Base-by-base conservation (phyloP, 2,329 filamentous ascomycete species). In the Nemania sp. region DNA sequence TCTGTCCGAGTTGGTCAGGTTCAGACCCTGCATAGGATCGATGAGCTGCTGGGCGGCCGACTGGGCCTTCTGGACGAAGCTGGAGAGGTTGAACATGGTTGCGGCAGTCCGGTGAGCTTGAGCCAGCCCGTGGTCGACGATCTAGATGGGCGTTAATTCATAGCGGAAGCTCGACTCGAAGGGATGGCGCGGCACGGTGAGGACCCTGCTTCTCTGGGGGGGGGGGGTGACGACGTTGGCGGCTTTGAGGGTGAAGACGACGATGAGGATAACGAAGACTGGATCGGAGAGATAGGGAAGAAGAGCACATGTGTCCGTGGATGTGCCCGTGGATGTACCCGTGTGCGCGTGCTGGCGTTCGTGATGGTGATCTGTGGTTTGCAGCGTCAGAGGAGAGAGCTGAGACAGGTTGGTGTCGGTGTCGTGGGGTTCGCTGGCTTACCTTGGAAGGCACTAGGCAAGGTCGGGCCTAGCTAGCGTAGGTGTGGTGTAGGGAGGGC, bases 1-100 rank as follows among this genome's bases (percentile, higher is more conserved):
- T 65, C 85, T 86, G 77, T 95, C 91, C 60, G 89, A 86, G 71
- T 87, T 85, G 68, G 88, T 87, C 61, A 91, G 83, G 67, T 87
- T 86, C 65, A 90, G 81, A 72, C 90, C 88, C 75, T 92, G 88
- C 67, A 90, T 90, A 55, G 92, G 91, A 77, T 97, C 94, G 79
- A 97, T 96, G 78, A 97, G 83, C 78, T 93, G 91, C 82, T 96
- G 92, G 62, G 89, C 89, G 65, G 73, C 73, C 47, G 72, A 73
- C 62, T 74, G 72, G 68, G 93, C 93, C 84, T 94, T 96, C 78
- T 97, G 92, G 72, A 97, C 92, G 76, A 98, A 88, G 77, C 86
- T 94, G 70, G 90, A 81, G 66, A 87, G 75, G 76, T 82, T 85
- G 77, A 86, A 83, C 83, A 86, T 87, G 76, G 71, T 78, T 74